phyloP scores from a whole-genome alignment of 768 basidiomycete species.

The Tubosaeta brunneosetosa region DNA sequence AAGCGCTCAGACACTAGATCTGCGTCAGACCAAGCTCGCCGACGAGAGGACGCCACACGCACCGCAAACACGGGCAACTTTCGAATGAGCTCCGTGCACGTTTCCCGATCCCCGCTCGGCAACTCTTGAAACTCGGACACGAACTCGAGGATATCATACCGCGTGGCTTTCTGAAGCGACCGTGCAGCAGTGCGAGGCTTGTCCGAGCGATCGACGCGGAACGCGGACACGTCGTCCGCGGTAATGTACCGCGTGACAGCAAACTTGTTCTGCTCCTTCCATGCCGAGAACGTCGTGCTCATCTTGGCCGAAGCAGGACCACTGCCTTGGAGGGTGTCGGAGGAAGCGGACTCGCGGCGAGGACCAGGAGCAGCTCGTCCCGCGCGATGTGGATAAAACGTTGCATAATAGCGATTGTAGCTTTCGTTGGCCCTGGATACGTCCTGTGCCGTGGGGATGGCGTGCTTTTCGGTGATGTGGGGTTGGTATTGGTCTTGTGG shows the following conservation, averaged over 20 bases:
- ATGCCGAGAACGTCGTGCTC: conserved; percentile 19
- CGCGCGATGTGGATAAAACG: not conserved
- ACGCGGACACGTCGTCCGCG: conserved; percentile 20
- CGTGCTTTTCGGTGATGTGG: conserved; percentile 13
- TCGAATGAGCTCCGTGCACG: conserved; percentile 15
- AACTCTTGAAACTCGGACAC: conserved; percentile 13
- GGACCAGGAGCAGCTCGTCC: not conserved
- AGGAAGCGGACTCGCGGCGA: not conserved
- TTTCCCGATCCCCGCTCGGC: conserved; percentile 10
- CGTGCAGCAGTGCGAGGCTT: conserved; percentile 17
- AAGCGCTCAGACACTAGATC: conserved; percentile 19
- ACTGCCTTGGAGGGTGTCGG: conserved; percentile 2
- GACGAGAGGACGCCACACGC: not conserved
- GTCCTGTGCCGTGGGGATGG: conserved; percentile 7
- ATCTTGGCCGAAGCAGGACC: not conserved
- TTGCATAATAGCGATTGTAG: not conserved
- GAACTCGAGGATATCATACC: conserved; percentile 20
- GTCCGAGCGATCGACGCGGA: conserved; percentile 23
- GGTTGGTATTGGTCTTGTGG: conserved; percentile 2
- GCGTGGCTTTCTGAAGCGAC: conserved; percentile 18
- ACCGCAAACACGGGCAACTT: conserved; percentile 22
- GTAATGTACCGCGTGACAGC: conserved; percentile 12
- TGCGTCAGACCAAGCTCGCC: not conserved
- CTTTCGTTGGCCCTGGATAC: conserved; percentile 1
- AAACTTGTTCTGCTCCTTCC: conserved; percentile 13